Conservation (phyloP, 169 alveolate genomes). For the Eimeria acervulina region DNA sequence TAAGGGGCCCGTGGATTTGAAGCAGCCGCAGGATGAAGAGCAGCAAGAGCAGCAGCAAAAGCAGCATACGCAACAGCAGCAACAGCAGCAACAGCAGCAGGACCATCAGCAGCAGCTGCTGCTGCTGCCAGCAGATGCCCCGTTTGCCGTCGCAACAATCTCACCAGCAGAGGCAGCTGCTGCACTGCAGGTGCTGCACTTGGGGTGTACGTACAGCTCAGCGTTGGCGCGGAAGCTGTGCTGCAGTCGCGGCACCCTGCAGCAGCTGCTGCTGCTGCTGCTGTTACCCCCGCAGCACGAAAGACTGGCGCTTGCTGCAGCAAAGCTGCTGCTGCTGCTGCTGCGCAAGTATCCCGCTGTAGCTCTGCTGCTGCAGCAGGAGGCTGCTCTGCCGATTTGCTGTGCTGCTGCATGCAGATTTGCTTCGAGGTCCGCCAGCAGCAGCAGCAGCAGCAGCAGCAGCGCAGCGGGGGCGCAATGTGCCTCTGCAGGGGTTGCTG, state of each 20-base stretch:
- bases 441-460: constrained; percentile 8
- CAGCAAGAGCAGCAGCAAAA: constrained; percentile 21
- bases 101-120: constrained; percentile 55
- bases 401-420: constrained; percentile 69
- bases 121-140: constrained; percentile 17
- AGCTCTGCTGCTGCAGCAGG: constrained; percentile 42
- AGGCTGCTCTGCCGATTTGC: constrained; percentile 61
- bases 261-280: constrained; percentile 73
- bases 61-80: constrained; percentile 23
- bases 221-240: constrained; percentile 51
- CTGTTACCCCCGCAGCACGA: constrained; percentile 32
- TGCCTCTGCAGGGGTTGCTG: background rate
- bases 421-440: background rate
- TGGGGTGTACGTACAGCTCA: constrained; percentile 68
- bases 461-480: background rate
- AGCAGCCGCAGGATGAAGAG: background rate
- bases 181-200: background rate
- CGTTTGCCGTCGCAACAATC: background rate
- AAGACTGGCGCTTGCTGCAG: constrained; percentile 33
- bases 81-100: background rate
- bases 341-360: constrained; percentile 53
- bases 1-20: too few species aligned
- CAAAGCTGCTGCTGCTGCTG: constrained; percentile 63
- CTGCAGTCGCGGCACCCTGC: constrained; percentile 50
- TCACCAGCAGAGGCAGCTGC: constrained; percentile 9